Evolutionary conservation across 495 filamentous ascomycete genomes (phyloP), one percentile per base, ranked within the genome.

Genomic region (Neurospora sp.): DNA sequence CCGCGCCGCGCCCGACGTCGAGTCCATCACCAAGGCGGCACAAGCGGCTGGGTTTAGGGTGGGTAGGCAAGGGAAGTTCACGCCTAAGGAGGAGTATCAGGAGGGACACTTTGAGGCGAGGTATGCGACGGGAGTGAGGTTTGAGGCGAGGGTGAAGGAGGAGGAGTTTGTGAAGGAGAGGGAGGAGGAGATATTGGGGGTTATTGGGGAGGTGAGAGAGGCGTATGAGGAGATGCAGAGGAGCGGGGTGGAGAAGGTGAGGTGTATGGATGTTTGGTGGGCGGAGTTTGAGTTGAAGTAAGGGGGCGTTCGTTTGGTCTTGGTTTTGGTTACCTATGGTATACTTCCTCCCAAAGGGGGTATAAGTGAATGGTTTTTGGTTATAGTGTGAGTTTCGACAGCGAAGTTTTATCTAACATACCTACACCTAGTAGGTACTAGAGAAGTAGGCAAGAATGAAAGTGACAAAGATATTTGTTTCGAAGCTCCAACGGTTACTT

Each of bases 191-290:
- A 71, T 81, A 16, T 31, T 86, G 70, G 41, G 74, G 69, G 77
- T 79, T 12, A 76, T 77, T 72, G 76, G 76, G 76, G 81, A 84
- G 76, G 82, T 81, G 3, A 74, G 22, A 0, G 12, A 1, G 10
- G 42, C 78, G 46, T 72, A 78, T 70, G 78, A 75, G 14, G 79
- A 75, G 18, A 78, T 82, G 70, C 76, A 79, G 42, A 73, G 70
- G 35, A 35, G 78, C 1, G 81, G 22, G 7, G 27, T 61, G 22
- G 53, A 61, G 2, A 31, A 76, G 38, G 81, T 83, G 41, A 80
- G 78, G 76, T 78, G 80, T 35, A 86, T 86, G 84, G 84, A 86
- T 82, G 80, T 84, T 70, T 87, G 85, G 84, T 80, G 80, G 73
- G 84, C 77, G 44, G 77, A 71, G 9, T 78, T 85, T 39, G 68